Conservation (phyloP, 2,329 filamentous ascomycete species). For the Myriosclerotinia curreyana region DNA sequence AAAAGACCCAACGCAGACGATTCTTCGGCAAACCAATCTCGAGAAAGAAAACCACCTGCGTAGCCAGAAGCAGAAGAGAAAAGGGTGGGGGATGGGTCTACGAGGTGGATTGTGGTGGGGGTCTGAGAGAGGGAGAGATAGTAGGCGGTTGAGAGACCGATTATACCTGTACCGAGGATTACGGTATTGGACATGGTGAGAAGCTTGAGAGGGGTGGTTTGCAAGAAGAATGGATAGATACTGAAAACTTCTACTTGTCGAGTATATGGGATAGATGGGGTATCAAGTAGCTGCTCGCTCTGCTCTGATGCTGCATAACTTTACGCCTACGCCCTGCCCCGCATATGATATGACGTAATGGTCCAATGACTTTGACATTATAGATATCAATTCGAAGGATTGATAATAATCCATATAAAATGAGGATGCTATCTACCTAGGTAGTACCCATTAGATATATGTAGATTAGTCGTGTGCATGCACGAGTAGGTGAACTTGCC, state of each 20-base stretch:
- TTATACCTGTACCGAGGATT: slow-evolving; percentile 68
- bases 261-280: neutral
- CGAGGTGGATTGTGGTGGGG: slow-evolving; percentile 51
- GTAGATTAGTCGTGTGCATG: too few species aligned
- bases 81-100: slow-evolving; percentile 57
- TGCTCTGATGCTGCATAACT: neutral
- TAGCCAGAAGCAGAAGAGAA: slow-evolving; percentile 73
- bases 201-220: neutral
- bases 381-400: neutral
- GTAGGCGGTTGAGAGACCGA: slow-evolving; percentile 68
- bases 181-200: slow-evolving; percentile 42
- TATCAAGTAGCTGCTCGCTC: neutral
- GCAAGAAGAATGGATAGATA: neutral
- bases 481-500: neutral
- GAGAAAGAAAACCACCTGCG: slow-evolving; percentile 66
- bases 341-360: slow-evolving; percentile 7
- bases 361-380: neutral
- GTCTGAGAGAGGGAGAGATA: slow-evolving; percentile 56
- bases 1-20: slow-evolving; percentile 59
- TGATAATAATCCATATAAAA: neutral
- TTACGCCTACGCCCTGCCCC: neutral
- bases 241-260: neutral
- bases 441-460: neutral
- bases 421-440: too few species aligned
- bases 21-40: slow-evolving; percentile 40